A percentile compares a stretch with the other conserved stretches of the same genome.
These are phyloP conservation scores for Cunninghamia lanceolata DNA, from an alignment of 75 land plant genomes.

Conservation along the genomic window DNA sequence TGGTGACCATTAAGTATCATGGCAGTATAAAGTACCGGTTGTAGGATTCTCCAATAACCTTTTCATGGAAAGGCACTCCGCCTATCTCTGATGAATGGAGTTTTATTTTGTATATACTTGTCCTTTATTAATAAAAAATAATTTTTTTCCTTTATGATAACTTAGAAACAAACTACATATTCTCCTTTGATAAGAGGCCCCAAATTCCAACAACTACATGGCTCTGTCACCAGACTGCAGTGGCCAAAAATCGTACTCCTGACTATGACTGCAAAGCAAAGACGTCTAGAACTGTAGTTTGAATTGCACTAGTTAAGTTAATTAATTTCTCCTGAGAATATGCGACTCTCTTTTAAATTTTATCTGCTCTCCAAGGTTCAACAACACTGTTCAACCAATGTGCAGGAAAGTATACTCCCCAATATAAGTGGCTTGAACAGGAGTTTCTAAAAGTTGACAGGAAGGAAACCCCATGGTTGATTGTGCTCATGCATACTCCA, in stretches of 20 bases:
- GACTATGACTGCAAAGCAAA: neutral
- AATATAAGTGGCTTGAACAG: constrained; percentile 64
- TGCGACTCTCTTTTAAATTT: neutral
- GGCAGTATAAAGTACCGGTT: neutral
- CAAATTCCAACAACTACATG: neutral
- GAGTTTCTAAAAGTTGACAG: constrained; percentile 69
- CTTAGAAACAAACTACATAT: neutral
- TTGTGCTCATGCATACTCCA: constrained; percentile 75
- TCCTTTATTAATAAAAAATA: neutral
- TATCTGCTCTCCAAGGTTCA: neutral
- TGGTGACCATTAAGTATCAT: neutral
- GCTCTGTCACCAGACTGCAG: neutral
- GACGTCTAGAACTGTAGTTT: neutral
- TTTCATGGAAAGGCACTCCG: neutral
- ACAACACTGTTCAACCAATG: constrained; percentile 4
- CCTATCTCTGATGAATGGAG: neutral
- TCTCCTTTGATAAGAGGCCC: neutral
- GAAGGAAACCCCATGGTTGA: constrained; percentile 81
- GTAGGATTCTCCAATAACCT: neutral
- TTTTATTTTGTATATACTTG: neutral
- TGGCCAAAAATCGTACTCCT: neutral
- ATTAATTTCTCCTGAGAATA: neutral
- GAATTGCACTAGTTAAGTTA: neutral
- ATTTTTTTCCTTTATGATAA: neutral
- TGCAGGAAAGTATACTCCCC: constrained; percentile 74